These are phyloP conservation scores for Tolypocladium ophioglossoides DNA, from an alignment of 2,329 filamentous ascomycete genomes.

Conservation along the genomic window DNA sequence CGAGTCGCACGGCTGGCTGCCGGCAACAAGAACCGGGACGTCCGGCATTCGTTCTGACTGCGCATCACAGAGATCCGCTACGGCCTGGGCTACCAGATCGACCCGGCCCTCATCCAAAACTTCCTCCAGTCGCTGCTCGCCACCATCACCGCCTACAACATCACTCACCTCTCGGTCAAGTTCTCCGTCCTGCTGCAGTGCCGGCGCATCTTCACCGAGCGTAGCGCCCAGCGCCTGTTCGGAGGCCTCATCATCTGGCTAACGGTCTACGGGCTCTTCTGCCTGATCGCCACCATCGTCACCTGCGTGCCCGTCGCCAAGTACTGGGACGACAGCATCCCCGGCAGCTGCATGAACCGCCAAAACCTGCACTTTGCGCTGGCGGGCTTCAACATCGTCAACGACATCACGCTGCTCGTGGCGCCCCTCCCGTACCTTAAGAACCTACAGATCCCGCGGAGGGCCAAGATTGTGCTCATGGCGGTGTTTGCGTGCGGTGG, in stretches of 20 bases:
- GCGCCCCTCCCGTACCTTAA: slow-evolving; percentile 20
- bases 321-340: slow-evolving; percentile 14
- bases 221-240: slow-evolving; percentile 11
- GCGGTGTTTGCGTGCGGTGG: slow-evolving; percentile 24
- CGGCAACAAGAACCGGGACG: no score
- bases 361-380: slow-evolving; percentile 13
- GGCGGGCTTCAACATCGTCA: slow-evolving; percentile 20
- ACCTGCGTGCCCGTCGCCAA: slow-evolving; percentile 15
- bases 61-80: slow-evolving; percentile 10
- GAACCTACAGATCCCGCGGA: slow-evolving; percentile 24
- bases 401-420: slow-evolving; percentile 17
- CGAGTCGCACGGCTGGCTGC: no score
- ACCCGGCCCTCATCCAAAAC: slow-evolving; percentile 4
- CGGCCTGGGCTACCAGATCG: slow-evolving; percentile 10
- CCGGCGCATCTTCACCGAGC: slow-evolving; percentile 13
- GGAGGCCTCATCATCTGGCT: slow-evolving; percentile 12
- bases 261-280: slow-evolving; percentile 10
- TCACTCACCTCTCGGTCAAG: slow-evolving; percentile 14
- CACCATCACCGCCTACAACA: slow-evolving; percentile 14
- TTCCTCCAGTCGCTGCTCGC: slow-evolving; percentile 13
- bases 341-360: slow-evolving; percentile 14
- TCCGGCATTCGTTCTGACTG: neutral
- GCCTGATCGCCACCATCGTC: slow-evolving; percentile 11
- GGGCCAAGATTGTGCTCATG: slow-evolving; percentile 30
- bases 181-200: slow-evolving; percentile 18